Conservation (phyloP, 768 basidiomycete genomes). For the Suillus ampliporus region DNA sequence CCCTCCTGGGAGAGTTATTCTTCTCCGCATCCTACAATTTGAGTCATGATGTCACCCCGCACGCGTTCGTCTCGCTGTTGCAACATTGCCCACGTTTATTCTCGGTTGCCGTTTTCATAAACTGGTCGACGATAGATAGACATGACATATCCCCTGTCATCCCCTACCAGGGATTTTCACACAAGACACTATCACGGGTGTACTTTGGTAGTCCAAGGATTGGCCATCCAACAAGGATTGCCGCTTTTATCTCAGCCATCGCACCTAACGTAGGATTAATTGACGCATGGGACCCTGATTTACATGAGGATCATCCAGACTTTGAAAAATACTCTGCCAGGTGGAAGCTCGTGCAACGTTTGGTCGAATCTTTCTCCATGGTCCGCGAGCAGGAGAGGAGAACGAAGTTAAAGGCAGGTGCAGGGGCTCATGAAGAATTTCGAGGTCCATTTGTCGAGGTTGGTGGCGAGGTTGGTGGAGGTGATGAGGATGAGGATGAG, state of each 20-base stretch:
- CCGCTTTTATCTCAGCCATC: conserved; percentile 31
- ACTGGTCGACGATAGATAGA: neutral
- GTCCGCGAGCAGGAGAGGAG: conserved; percentile 4
- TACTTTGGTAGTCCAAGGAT: neutral
- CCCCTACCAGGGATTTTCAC: conserved; percentile 1
- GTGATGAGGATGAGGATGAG: neutral
- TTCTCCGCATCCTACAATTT: neutral
- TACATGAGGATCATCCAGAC: neutral
- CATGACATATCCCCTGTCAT: neutral
- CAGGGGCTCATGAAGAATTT: neutral
- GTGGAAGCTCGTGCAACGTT: conserved; percentile 31
- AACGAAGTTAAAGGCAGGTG: neutral
- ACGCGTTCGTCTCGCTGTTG: neutral
- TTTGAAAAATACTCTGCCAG: conserved; percentile 29
- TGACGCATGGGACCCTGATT: conserved; percentile 23
- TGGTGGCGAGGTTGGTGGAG: neutral
- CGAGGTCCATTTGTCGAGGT: neutral
- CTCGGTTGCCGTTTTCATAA: neutral
- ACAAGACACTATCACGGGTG: neutral
- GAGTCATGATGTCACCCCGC: neutral
- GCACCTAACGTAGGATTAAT: conserved; percentile 36
- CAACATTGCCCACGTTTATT: conserved; percentile 1
- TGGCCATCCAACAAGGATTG: conserved; percentile 13
- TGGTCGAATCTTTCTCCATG: conserved; percentile 27
- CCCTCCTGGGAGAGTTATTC: neutral